Base-by-base conservation (phyloP, 495 filamentous ascomycete species). In the Penicillium canescens region DNA sequence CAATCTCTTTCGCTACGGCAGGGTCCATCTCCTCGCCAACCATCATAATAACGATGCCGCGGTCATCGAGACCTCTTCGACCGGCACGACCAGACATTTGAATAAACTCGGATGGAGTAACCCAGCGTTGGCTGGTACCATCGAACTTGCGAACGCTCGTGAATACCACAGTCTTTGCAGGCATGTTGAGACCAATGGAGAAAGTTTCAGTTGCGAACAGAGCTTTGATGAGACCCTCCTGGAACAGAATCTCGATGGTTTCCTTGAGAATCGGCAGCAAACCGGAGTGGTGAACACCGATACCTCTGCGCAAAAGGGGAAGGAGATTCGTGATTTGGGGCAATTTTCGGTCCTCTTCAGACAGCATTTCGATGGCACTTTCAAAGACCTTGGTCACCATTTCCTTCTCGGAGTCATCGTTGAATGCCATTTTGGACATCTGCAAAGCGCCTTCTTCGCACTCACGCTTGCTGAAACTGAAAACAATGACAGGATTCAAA, bases 1-100 rank as follows among this genome's bases (percentile, higher is more conserved):
- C 94, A 53, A 98, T 96, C 44, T 89, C 86, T 70, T 94, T 94
- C 23, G 94, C 94, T 49, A 88, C 82, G 2, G 86, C 84, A n/a
- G 94, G 95, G 56, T 98, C 95, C 82, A 98, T 95, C 73, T 92
- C 89, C 64, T 92, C 89, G 55, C 95, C 89, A 46, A 98, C 85
- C 94, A 98, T 98, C 89, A 98, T 96, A 65, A 98, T 98, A 61
- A 98, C 94, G 65, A 98, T 96, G 81, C 94, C 94, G 50, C 94
- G 88, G 44, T 97, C 94, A 75, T 98, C 94, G 48, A 98, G 87
- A 74, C 94, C 94, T 82, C 94, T 83, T 79, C 94, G 88, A 60
- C 94, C 94, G 18, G 94, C 94, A 67, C 94, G 86, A 52, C 94
- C 94, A 23, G 94, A 96, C 94, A 98, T 98, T 65, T 98, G 94